Conservation (phyloP, 2,329 filamentous ascomycete species). For the Nemania serpens region DNA sequence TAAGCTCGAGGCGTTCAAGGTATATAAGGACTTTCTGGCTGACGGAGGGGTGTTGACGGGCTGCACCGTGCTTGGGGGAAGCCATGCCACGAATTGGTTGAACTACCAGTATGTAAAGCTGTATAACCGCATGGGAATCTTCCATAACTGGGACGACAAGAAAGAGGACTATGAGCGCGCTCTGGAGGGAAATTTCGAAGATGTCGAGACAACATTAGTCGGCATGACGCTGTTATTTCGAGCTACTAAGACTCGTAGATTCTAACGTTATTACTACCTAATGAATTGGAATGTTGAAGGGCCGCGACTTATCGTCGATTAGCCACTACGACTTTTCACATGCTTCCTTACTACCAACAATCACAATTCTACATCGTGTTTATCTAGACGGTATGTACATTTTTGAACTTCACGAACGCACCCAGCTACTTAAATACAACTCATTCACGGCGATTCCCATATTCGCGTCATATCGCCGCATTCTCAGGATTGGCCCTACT, state of each 20-base stretch:
- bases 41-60: constrained; percentile 46
- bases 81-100: constrained; percentile 35
- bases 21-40: constrained; percentile 41
- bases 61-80: constrained; percentile 44
- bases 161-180: constrained; percentile 41
- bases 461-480: neutral
- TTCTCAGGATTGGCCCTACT: neutral
- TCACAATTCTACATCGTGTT: too few species aligned
- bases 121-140: constrained; percentile 45
- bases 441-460: neutral
- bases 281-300: neutral
- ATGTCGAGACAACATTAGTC: constrained; percentile 46
- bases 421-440: neutral
- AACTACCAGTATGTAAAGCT: constrained; percentile 35
- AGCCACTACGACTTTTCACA: too few species aligned
- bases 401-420: neutral
- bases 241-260: constrained; percentile 31
- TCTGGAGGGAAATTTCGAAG: constrained; percentile 44
- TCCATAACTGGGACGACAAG: constrained; percentile 47
- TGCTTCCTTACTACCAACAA: too few species aligned
- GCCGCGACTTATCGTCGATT: too few species aligned
- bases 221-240: constrained; percentile 47
- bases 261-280: neutral
- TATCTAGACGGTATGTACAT: too few species aligned
- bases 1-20: constrained; percentile 41